Percentiles rank a stretch among this genome's conserved stretches.
These are phyloP conservation scores for Imleria badia DNA, from an alignment of 768 basidiomycete genomes.

Conservation along the genomic window DNA sequence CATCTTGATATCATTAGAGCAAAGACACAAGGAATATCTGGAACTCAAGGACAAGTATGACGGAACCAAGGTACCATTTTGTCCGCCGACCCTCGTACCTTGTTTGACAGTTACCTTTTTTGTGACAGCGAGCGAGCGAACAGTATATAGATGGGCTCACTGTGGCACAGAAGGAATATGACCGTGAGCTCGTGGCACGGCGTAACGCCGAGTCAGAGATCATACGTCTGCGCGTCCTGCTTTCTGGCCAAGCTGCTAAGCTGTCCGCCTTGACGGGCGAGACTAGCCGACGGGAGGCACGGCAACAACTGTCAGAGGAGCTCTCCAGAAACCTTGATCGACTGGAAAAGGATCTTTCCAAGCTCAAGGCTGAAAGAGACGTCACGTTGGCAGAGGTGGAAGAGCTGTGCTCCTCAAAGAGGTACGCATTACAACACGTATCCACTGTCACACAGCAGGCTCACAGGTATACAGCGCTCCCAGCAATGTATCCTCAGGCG, in stretches of 20 bases:
- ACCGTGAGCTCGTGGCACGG: slow-evolving; percentile 82
- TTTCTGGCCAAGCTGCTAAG: slow-evolving; percentile 87
- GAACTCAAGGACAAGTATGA: slow-evolving; percentile 78
- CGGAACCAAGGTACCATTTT: slow-evolving; percentile 74
- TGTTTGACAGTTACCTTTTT: background rate
- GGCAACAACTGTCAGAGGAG: slow-evolving; percentile 78
- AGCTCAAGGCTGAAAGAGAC: slow-evolving; percentile 86
- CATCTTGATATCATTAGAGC: slow-evolving; percentile 65
- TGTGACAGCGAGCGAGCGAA: slow-evolving; percentile 76
- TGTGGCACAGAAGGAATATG: slow-evolving; percentile 93
- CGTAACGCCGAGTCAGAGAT: slow-evolving; percentile 94
- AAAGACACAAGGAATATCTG: slow-evolving; percentile 55
- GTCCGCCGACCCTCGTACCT: background rate
- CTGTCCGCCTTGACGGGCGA: slow-evolving; percentile 86
- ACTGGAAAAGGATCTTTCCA: slow-evolving; percentile 84
- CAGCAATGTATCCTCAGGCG: slow-evolving; percentile 27
- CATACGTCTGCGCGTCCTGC: slow-evolving; percentile 74
- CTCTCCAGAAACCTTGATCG: slow-evolving; percentile 70
- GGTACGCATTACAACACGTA: slow-evolving; percentile 44
- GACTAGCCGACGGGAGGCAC: slow-evolving; percentile 70
- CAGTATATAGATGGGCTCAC: slow-evolving; percentile 91
- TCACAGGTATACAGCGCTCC: slow-evolving; percentile 26
- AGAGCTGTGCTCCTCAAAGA: slow-evolving; percentile 74
- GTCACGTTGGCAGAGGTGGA: slow-evolving; percentile 92
- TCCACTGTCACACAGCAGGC: slow-evolving; percentile 18